Evolutionary conservation across 768 basidiomycete genomes (phyloP).

Genomic region (Candolleomyces eurysporus): DNA sequence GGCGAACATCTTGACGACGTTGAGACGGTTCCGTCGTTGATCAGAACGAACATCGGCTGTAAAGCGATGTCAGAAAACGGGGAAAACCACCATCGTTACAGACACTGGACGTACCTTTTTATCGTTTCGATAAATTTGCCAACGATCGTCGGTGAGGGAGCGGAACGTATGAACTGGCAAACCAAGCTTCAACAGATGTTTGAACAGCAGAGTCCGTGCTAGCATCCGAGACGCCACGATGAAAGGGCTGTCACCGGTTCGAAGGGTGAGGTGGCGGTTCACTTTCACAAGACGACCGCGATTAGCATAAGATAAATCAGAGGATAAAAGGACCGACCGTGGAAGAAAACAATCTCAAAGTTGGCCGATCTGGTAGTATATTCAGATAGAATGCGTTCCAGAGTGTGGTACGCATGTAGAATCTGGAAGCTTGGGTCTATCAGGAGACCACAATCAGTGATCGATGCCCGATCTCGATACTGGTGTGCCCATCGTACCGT

Average conservation of each 20-base stretch:
- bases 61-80: neutral
- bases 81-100: too few relatives aligned
- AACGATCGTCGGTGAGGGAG: constrained; percentile 42
- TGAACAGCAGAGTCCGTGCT: constrained; percentile 49
- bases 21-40: constrained; percentile 48
- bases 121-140: constrained; percentile 42
- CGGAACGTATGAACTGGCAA: constrained; percentile 47
- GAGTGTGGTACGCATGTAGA: constrained; percentile 52
- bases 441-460: neutral
- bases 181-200: constrained; percentile 42
- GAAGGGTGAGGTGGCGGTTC: constrained; percentile 40
- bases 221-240: constrained; percentile 46
- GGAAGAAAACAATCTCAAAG: constrained; percentile 67
- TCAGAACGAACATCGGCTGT: constrained; percentile 68
- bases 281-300: constrained; percentile 31
- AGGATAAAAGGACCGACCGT: constrained; percentile 32
- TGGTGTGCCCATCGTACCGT: constrained; percentile 31
- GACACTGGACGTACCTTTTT: constrained; percentile 29
- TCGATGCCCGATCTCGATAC: neutral
- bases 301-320: neutral
- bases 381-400: constrained; percentile 52
- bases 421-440: constrained; percentile 59
- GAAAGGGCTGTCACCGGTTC: constrained; percentile 33
- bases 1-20: constrained; percentile 10
- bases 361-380: constrained; percentile 48